A percentile compares a stretch with the other conserved stretches of the same genome.
These are phyloP conservation scores for Penicillium freii DNA, from an alignment of 2,329 filamentous ascomycete species.

Conservation along the genomic window DNA sequence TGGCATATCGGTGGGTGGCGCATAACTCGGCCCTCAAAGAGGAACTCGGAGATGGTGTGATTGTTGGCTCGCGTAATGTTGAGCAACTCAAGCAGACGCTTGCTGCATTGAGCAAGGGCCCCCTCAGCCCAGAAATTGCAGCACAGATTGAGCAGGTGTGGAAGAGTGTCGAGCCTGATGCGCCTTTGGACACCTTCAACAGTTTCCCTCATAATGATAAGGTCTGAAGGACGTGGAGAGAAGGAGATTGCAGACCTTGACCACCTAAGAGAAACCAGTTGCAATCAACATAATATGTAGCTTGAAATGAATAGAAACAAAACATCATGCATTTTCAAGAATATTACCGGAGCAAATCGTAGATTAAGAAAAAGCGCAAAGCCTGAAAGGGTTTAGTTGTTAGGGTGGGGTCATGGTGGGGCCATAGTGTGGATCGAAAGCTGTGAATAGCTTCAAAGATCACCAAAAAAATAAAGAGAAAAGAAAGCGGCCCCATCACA, in stretches of 20 bases:
- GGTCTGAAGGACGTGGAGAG: not conserved
- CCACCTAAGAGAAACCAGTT: not conserved
- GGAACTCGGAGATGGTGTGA: conserved; percentile 18
- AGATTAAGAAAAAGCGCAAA: too few relatives aligned
- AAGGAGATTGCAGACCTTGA: not conserved
- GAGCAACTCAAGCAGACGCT: conserved; percentile 24
- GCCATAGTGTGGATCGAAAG: not conserved
- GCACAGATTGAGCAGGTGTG: conserved; percentile 29
- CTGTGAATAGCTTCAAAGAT: not conserved
- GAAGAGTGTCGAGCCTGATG: conserved; percentile 27
- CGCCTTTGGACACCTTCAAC: conserved; percentile 23
- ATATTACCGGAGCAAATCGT: too few relatives aligned
- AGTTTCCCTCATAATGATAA: not conserved
- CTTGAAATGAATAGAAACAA: not conserved
- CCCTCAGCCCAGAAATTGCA: conserved; percentile 24
- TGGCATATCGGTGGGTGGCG: conserved; percentile 41
- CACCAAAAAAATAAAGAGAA: not conserved
- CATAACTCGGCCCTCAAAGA: conserved; percentile 27
- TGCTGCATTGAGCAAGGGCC: conserved; percentile 48
- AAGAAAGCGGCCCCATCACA: not conserved
- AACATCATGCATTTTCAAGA: not conserved
- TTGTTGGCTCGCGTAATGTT: conserved; percentile 22
- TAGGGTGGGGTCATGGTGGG: not conserved
- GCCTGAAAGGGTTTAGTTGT: not conserved
- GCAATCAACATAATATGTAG: not conserved